Base-by-base conservation (phyloP, 768 basidiomycete genomes). In the Suillus bovinus region DNA sequence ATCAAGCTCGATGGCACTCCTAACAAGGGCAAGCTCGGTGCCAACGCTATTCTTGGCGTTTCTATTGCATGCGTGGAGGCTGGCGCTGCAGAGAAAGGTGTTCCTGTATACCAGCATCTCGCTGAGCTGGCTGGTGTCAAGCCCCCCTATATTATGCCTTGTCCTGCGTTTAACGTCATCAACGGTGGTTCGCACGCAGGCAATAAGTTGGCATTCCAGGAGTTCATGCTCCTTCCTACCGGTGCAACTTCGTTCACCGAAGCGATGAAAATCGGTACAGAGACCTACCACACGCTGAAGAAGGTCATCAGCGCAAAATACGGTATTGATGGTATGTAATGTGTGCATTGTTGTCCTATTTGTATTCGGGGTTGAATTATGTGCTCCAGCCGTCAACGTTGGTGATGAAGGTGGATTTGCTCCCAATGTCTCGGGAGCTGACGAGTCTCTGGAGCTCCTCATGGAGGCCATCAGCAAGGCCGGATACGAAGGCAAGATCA, bases 331-430 rank as follows among this genome's bases (percentile, higher is more conserved):
- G 96, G 96, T 95, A 47, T 65, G 86, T 76, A 44, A 10, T 42
- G 14, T 39, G 5, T 22, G 17, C 29, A 62, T 16, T 59, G n/a
- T 8, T n/a, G 24, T 44, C 39, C 7, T 63, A 13, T 31, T 52
- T 59, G 63, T 63, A 13, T 31, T 52, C 59, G 63, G 33, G 59
- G 22, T n/a, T 55, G 9, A 33, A 14, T 41, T 69, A 46, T 65
- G 20, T 64, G 60, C 52, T 38, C 39, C 44, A 97, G 96, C 96
- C 69, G 94, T 95, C 76, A 99, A 99, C 74, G 96, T 99, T 70
- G 97, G 97, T 80, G 97, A 99, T 69, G 97, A 99, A 84, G 97
- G 97, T 80, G 97, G 97, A 63, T 99, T 99, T 72, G 97, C 97
- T 36, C 97, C 97, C 69, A 99, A 98, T 80, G 96, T 99, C 68